Percentiles rank a stretch among this genome's conserved stretches.
Conservation (phyloP, 2,329 filamentous ascomycete genomes). For the Dothidotthia symphoricarpi region DNA sequence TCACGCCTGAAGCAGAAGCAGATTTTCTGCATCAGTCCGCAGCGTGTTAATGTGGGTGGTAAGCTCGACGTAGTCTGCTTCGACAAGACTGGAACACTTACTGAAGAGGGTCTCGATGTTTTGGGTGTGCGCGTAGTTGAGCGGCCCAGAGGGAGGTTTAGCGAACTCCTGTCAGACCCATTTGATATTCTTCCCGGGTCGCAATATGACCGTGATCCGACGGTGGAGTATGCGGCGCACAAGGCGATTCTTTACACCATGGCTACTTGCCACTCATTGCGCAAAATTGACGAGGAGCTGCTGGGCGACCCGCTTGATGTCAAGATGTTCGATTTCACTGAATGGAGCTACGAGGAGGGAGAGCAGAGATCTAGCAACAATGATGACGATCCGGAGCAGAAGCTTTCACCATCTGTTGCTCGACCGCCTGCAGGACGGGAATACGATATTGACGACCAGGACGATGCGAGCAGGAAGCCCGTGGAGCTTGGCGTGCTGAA, state of each 20-base stretch:
- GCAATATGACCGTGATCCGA: constrained; percentile 58
- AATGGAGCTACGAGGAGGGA: constrained; percentile 89
- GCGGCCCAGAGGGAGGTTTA: constrained; percentile 63
- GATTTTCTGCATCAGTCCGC: constrained; percentile 97
- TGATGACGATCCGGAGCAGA: constrained; percentile 75
- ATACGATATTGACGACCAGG: constrained; percentile 56
- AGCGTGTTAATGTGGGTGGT: constrained; percentile 93
- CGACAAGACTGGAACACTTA: constrained; percentile 97
- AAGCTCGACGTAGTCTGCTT: constrained; percentile 97
- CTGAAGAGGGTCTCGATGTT: constrained; percentile 93
- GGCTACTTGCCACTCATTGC: constrained; percentile 93
- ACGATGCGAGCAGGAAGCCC: constrained; percentile 49
- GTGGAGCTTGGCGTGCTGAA: constrained; percentile 89
- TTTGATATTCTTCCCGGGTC: constrained; percentile 57
- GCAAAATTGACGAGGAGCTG: constrained; percentile 81
- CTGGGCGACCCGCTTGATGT: constrained; percentile 92
- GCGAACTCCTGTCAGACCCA: constrained; percentile 69
- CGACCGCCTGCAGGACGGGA: constrained; percentile 67
- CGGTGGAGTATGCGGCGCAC: constrained; percentile 59
- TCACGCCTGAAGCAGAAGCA: constrained; percentile 80
- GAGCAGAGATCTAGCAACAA: constrained; percentile 60
- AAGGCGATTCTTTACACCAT: constrained; percentile 84
- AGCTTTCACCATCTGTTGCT: constrained; percentile 83
- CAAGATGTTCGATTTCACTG: constrained; percentile 98
- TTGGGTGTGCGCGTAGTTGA: constrained; percentile 81